Evolutionary conservation across 1,284 basidiomycete genomes (phyloP).

Genomic region (Trichosporon asahii): DNA sequence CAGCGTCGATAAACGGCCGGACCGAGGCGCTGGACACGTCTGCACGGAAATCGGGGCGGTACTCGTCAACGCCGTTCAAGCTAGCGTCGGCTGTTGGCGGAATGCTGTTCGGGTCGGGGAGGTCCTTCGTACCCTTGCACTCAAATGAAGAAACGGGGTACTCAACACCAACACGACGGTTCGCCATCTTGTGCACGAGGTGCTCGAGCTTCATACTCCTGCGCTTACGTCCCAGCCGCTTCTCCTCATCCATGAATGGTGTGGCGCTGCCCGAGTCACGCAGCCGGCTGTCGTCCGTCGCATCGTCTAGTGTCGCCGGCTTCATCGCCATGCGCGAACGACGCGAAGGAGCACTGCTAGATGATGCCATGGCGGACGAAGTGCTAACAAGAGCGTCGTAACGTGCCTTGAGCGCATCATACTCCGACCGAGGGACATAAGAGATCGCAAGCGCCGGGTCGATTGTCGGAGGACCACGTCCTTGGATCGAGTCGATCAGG

Average conservation of each 20-base stretch:
- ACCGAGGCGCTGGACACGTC: constrained; percentile 30
- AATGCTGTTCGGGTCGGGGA: constrained; percentile 35
- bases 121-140: constrained; percentile 33
- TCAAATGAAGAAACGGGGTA: constrained; percentile 40
- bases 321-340: constrained; percentile 15
- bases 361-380: constrained; percentile 11
- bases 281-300: constrained; percentile 13
- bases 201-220: constrained; percentile 49
- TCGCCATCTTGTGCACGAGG: constrained; percentile 48
- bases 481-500: constrained; percentile 24
- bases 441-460: constrained; percentile 30
- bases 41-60: constrained; percentile 40
- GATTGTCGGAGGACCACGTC: constrained; percentile 27
- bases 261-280: constrained; percentile 16
- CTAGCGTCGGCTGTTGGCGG: constrained; percentile 32
- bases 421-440: constrained; percentile 35
- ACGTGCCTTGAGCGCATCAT: constrained; percentile 40
- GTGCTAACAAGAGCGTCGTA: constrained; percentile 36
- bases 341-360: constrained; percentile 4
- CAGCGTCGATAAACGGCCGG: constrained; percentile 39
- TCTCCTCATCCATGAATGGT: constrained; percentile 22
- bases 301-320: constrained; percentile 11
- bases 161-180: constrained; percentile 46
- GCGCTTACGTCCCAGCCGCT: constrained; percentile 31
- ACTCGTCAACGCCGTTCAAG: constrained; percentile 40